These are phyloP conservation scores for Hirsutella minnesotensis DNA, from an alignment of 2,329 filamentous ascomycete species.

Conservation along the genomic window DNA sequence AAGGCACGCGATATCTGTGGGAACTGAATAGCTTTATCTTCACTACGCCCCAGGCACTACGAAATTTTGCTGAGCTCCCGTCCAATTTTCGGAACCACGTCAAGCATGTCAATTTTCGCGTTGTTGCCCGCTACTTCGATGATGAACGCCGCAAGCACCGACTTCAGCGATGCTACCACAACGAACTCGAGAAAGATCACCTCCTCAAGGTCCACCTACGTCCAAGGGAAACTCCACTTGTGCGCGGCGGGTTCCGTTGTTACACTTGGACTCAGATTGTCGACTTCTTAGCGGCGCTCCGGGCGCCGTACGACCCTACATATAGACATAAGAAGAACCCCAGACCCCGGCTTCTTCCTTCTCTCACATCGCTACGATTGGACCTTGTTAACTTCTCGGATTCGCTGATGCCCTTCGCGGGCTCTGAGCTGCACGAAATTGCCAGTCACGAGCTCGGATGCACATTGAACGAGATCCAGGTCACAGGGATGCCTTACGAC, in stretches of 20 bases:
- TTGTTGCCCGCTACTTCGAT: constrained; percentile 45
- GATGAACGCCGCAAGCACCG: constrained; percentile 32
- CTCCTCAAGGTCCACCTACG: constrained; percentile 29
- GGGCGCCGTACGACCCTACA: constrained; percentile 36
- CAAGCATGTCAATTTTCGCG: constrained; percentile 34
- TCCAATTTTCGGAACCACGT: constrained; percentile 29
- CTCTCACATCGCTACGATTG: constrained; percentile 33
- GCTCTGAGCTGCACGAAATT: constrained; percentile 37
- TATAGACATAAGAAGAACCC: constrained; percentile 20
- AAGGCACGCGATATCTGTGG: constrained; percentile 39
- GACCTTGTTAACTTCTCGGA: constrained; percentile 44
- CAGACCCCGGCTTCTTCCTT: constrained; percentile 33
- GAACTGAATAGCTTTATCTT: constrained; percentile 41
- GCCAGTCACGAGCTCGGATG: constrained; percentile 41
- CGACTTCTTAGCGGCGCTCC: constrained; percentile 38
- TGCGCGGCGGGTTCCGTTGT: constrained; percentile 39
- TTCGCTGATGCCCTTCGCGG: constrained; percentile 30
- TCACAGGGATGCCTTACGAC: constrained; percentile 40
- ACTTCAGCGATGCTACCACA: constrained; percentile 29
- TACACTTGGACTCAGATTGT: constrained; percentile 42
- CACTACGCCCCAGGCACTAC: constrained; percentile 37
- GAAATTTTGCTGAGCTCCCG: constrained; percentile 34
- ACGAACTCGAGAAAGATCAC: constrained; percentile 27
- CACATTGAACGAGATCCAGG: constrained; percentile 37
- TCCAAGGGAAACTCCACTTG: constrained; percentile 30